Conservation (phyloP, 371 early-diverging fungal species). For the Lichtheimia hyalospora region DNA sequence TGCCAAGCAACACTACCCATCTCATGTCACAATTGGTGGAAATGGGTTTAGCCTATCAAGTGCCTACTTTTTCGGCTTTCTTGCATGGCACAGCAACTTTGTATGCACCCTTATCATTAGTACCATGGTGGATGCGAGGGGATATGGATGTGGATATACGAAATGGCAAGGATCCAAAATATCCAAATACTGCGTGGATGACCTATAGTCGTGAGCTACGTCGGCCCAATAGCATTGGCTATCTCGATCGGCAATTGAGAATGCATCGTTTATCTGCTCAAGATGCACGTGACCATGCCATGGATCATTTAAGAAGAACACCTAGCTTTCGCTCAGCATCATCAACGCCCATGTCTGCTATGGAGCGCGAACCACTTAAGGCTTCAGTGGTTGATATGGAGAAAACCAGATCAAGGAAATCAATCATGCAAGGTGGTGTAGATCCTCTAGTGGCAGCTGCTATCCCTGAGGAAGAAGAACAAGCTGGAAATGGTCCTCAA, state of each 20-base stretch:
- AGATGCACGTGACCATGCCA: neutral
- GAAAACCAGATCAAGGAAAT: neutral
- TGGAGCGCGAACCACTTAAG: too few species aligned
- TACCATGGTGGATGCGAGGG: conserved; percentile 29
- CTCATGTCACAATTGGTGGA: conserved; percentile 80
- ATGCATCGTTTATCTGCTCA: neutral
- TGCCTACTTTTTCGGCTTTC: conserved; percentile 96
- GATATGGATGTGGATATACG: conserved; percentile 46
- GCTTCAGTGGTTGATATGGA: neutral
- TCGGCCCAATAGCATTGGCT: neutral
- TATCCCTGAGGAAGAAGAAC: conserved; percentile 3
- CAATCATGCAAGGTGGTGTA: neutral
- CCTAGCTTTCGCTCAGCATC: neutral
- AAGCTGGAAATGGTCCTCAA: conserved; percentile 2
- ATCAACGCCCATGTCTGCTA: neutral
- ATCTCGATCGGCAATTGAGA: neutral
- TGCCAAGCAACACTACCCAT: conserved; percentile 70
- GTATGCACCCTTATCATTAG: conserved; percentile 14
- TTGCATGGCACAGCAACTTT: conserved; percentile 79
- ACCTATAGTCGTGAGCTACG: neutral
- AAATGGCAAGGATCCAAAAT: conserved; percentile 13
- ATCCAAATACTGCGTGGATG: neutral
- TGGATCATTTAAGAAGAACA: neutral
- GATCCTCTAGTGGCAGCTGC: conserved; percentile 3
- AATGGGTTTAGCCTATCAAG: conserved; percentile 87